A percentile compares a stretch with the other conserved stretches of the same genome.
These are phyloP conservation scores for Phytophthora macrochlamydospora DNA, from an alignment of 352 stramenopile species.

Conservation along the genomic window DNA sequence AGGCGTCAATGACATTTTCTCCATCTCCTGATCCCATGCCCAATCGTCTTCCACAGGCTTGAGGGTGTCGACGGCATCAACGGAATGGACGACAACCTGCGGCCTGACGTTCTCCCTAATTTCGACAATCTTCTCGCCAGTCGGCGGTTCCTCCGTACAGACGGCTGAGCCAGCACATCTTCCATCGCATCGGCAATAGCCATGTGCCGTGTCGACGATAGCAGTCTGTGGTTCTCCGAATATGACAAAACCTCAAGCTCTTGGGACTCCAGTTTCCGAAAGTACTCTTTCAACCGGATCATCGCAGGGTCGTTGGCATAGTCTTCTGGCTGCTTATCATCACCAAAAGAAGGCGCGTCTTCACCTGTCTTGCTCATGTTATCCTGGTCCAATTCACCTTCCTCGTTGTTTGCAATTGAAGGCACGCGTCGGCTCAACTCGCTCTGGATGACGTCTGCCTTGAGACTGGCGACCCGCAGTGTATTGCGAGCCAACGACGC, in stretches of 20 bases:
- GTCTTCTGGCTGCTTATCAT: constrained; percentile 20
- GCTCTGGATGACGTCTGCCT: constrained; percentile 60
- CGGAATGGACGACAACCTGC: constrained; percentile 50
- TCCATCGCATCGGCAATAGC: constrained; percentile 83
- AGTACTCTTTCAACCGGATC: constrained; percentile 55
- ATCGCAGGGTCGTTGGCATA: constrained; percentile 36
- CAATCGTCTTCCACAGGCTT: constrained; percentile 50
- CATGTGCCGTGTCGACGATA: constrained; percentile 67
- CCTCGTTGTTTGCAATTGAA: not conserved
- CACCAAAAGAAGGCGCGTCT: constrained; percentile 6
- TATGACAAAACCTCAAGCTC: constrained; percentile 69
- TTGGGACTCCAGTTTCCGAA: constrained; percentile 52
- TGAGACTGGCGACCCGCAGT: constrained; percentile 60
- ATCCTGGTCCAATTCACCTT: no score
- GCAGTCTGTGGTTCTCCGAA: constrained; percentile 57
- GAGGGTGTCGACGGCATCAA: constrained; percentile 35
- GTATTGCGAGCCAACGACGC: constrained; percentile 37
- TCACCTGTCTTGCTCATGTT: not conserved
- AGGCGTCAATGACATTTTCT: constrained; percentile 42
- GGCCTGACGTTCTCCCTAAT: constrained; percentile 57
- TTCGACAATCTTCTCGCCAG: constrained; percentile 65
- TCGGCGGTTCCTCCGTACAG: constrained; percentile 60
- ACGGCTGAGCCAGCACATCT: constrained; percentile 65
- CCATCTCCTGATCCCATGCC: constrained; percentile 57
- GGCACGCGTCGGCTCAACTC: constrained; percentile 48